Base-by-base conservation (phyloP, 306 rosid genomes). In the Quercus glauca region DNA sequence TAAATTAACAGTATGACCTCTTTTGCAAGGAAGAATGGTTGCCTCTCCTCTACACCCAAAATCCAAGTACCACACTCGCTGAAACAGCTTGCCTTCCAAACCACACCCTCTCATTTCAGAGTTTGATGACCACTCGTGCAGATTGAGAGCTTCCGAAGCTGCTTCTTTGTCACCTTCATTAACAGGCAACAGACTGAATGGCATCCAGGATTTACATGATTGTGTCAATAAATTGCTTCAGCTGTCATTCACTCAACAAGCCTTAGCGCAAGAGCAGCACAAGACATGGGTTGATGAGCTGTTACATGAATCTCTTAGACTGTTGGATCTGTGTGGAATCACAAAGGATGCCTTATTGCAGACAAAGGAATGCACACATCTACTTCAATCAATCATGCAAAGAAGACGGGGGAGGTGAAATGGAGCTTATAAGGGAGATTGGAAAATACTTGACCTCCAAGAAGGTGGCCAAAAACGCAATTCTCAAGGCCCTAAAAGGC, bases 51-150 rank as follows among this genome's bases (percentile, higher is more conserved):
- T 65, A 61, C 74, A 80, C 79, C 19, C 15, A 59, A 83, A 80
- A 80, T 43, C 70, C 59, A 78, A 70, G 59, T 80, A 70, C 83
- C 87, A 80, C 80, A 78, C 80, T 73, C 89, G 86, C 76, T 86
- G 83, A 29, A 76, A 70, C 25, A 86, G 87, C 49, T 80, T 83
- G 29, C 89, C 89, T 4, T 83, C 79, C 15, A 83, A 55, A 49
- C 83, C 83, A 58, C 87, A 83, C 67, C 87, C 89, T 21, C 23
- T 86, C 9, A 73, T 83, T 77, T 63, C 83, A 70, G 81, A 74
- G 70, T 77, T 84, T 78, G 73, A 77, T 63, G 17, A 83, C 52
- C 70, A 55, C 68, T 74, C 83, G 69, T 70, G 79, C 56, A 83
- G 17, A 41, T 20, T 86, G 18, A 80, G 64, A 53, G 64, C 78